Conservation (phyloP, 257 asterid species). For the Jacaranda mimosifolia region DNA sequence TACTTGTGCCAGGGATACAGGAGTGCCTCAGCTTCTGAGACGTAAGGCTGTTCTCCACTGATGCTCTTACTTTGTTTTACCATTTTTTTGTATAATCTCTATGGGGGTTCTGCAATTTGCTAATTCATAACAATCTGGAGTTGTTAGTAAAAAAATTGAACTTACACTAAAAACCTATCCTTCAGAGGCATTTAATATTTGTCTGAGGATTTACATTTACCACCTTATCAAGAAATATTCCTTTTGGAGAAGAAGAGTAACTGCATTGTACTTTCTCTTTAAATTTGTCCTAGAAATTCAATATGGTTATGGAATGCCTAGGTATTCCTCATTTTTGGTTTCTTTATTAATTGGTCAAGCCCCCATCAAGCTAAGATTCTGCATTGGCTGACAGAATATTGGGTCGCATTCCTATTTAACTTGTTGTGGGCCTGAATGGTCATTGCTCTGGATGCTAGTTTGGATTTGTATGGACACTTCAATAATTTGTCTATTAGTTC, state of each 20-base stretch:
- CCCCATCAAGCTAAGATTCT: too few species aligned
- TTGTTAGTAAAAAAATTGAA: neutral
- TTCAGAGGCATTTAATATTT: slow-evolving; percentile 16
- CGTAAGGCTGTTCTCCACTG: too few species aligned
- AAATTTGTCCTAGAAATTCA: neutral
- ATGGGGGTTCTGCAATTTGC: slow-evolving; percentile 3
- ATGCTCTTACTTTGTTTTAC: slow-evolving; percentile 36
- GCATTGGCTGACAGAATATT: too few species aligned
- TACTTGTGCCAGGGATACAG: slow-evolving; percentile 76
- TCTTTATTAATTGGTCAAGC: neutral
- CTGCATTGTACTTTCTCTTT: too few species aligned
- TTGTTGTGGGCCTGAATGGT: too few species aligned
- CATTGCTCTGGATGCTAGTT: too few species aligned
- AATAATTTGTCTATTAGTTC: neutral
- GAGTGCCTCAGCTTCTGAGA: slow-evolving; percentile 69
- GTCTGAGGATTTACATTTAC: too few species aligned
- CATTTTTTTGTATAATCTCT: slow-evolving; percentile 12
- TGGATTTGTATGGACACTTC: too few species aligned
- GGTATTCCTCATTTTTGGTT: neutral
- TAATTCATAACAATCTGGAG: slow-evolving; percentile 11
- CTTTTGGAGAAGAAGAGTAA: too few species aligned
- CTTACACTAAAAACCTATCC: slow-evolving; percentile 19
- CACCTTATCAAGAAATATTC: too few species aligned
- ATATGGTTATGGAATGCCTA: neutral
- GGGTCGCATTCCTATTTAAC: too few species aligned